These are phyloP conservation scores for Penicillium atrosanguineum DNA, from an alignment of 495 filamentous ascomycete genomes.

Conservation along the genomic window DNA sequence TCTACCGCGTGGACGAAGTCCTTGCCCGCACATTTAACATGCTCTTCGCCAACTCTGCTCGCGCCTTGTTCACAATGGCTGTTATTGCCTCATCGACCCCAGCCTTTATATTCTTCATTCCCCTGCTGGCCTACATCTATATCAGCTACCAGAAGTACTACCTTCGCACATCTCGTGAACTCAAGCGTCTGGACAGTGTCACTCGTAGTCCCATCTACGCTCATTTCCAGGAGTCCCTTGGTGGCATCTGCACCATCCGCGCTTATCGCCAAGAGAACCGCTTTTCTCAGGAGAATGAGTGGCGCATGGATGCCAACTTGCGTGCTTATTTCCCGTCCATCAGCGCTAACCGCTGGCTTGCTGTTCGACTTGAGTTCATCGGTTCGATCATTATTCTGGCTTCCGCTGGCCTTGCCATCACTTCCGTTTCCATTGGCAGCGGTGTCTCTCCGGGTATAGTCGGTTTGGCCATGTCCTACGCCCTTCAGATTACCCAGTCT, in stretches of 20 bases:
- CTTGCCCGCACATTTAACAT: slow-evolving; percentile 89
- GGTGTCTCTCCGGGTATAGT: slow-evolving; percentile 73
- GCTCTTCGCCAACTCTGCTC: slow-evolving; percentile 86
- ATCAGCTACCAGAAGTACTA: slow-evolving; percentile 97
- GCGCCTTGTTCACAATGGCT: slow-evolving; percentile 79
- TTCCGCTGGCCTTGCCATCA: slow-evolving; percentile 77
- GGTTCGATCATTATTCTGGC: slow-evolving; percentile 91
- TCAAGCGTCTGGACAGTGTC: slow-evolving; percentile 94
- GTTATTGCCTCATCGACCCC: slow-evolving; percentile 84
- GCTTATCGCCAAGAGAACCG: slow-evolving; percentile 86
- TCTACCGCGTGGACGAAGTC: slow-evolving; percentile 94
- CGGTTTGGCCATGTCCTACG: slow-evolving; percentile 95
- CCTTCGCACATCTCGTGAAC: slow-evolving; percentile 88
- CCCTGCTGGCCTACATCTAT: slow-evolving; percentile 81
- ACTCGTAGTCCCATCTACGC: slow-evolving; percentile 95
- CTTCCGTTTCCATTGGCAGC: slow-evolving; percentile 72
- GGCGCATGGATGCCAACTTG: slow-evolving; percentile 94
- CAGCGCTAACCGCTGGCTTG: slow-evolving; percentile 94
- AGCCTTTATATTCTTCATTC: slow-evolving; percentile 71
- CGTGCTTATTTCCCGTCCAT: slow-evolving; percentile 96
- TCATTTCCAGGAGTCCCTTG: slow-evolving; percentile 97
- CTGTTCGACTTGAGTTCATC: slow-evolving; percentile 92
- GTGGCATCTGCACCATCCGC: slow-evolving; percentile 94
- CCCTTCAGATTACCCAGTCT: slow-evolving; percentile 94
- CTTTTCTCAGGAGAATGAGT: slow-evolving; percentile 93